phyloP scores from a whole-genome alignment of 2,329 filamentous ascomycete species.

The Diaporthe sp. region DNA sequence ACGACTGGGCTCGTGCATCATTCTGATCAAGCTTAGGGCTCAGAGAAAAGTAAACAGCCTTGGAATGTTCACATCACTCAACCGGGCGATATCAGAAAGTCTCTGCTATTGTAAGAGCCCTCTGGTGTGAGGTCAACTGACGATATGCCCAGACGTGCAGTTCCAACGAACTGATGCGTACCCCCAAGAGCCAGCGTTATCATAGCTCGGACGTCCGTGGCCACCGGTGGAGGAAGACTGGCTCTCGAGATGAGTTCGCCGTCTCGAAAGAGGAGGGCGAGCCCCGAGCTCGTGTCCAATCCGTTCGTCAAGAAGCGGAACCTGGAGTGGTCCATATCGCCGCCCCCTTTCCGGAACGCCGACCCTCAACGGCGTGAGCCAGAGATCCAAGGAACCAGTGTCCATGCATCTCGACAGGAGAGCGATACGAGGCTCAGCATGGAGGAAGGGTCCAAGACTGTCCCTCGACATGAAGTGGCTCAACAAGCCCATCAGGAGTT shows the following conservation, averaged over 20 bases:
- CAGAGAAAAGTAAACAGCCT: background rate
- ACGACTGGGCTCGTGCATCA: background rate
- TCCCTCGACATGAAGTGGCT: background rate
- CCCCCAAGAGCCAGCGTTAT: background rate
- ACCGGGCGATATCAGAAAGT: too few relatives aligned
- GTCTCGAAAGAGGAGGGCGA: constrained; percentile 38
- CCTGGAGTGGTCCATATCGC: constrained; percentile 54
- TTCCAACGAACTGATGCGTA: too few relatives aligned
- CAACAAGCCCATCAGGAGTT: background rate
- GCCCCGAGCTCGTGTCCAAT: constrained; percentile 57
- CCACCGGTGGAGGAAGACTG: constrained; percentile 39
- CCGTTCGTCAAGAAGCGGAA: constrained; percentile 64
- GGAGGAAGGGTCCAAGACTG: background rate
- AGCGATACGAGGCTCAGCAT: too few relatives aligned
- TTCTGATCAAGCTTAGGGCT: background rate
- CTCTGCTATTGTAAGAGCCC: background rate
- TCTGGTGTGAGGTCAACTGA: background rate
- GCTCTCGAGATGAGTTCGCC: constrained; percentile 23
- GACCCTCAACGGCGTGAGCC: constrained; percentile 40
- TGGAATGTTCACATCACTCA: too few relatives aligned
- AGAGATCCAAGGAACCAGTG: background rate
- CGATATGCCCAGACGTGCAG: background rate
- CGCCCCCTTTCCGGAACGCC: constrained; percentile 47
- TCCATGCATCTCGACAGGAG: background rate
- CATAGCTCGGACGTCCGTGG: constrained; percentile 48